These are phyloP conservation scores for Chytriomyces hyalinus DNA, from an alignment of 192 early-diverging fungal genomes.

Conservation along the genomic window DNA sequence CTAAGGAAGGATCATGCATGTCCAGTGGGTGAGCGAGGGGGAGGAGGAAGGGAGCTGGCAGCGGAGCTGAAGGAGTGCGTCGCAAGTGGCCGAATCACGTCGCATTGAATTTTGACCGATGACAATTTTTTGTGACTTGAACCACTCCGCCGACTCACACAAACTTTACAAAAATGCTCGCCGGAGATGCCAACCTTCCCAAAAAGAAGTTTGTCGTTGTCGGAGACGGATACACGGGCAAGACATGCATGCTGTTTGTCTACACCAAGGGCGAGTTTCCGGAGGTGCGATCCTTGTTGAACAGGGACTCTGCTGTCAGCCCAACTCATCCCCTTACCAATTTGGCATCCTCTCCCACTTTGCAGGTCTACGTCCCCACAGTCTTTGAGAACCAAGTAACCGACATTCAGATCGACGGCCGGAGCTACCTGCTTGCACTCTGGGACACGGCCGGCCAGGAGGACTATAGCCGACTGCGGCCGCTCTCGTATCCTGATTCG, in stretches of 20 bases:
- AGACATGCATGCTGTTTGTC: constrained; percentile 78
- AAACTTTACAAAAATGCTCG: neutral
- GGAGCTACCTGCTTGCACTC: constrained; percentile 68
- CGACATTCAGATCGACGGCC: constrained; percentile 52
- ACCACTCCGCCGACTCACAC: no score
- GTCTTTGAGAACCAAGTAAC: constrained; percentile 17
- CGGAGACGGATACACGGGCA: constrained; percentile 64
- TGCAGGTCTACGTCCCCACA: constrained; percentile 22
- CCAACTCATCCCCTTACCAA: neutral
- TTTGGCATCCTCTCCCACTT: constrained; percentile 5
- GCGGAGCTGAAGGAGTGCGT: no score
- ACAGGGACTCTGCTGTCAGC: neutral
- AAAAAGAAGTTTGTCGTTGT: constrained; percentile 29
- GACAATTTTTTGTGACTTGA: no score
- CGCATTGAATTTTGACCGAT: no score
- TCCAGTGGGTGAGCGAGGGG: no score
- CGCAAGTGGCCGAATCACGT: no score
- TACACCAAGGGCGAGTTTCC: constrained; percentile 84
- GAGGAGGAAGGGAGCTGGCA: no score
- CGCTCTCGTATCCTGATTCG: constrained; percentile 81
- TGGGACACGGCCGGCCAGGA: constrained; percentile 95
- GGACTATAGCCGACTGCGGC: constrained; percentile 86
- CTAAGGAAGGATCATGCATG: no score
- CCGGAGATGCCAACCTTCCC: constrained; percentile 1
- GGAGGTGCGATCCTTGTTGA: constrained; percentile 55